These are phyloP conservation scores for Thuja plicata DNA, from an alignment of 83 land plant species.

Conservation along the genomic window DNA sequence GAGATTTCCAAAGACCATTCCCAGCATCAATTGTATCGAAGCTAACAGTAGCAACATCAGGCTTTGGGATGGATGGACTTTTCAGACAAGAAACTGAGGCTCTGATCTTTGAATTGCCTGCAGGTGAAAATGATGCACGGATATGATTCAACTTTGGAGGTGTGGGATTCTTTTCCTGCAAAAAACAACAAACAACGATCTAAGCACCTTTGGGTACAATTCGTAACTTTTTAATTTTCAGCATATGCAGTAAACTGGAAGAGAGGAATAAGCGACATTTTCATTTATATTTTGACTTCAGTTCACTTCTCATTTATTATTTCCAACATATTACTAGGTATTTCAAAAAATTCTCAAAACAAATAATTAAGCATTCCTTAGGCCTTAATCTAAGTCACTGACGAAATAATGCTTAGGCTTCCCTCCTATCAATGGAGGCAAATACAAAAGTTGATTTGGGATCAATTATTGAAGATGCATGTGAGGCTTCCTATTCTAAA, in stretches of 20 bases:
- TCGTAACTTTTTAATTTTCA: neutral
- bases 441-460: neutral
- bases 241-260: neutral
- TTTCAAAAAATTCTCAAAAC: neutral
- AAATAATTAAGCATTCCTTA: neutral
- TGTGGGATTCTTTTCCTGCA: slow-evolving; percentile 16
- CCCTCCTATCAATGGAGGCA: neutral
- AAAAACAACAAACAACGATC: neutral
- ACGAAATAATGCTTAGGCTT: neutral
- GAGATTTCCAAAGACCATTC: slow-evolving; percentile 4
- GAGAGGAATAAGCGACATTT: neutral
- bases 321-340: neutral
- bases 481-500: neutral
- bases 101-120: slow-evolving; percentile 1
- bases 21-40: neutral
- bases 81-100: slow-evolving; percentile 1
- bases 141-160: slow-evolving; percentile 4
- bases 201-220: neutral
- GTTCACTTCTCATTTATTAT: neutral
- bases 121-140: neutral
- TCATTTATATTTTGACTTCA: neutral
- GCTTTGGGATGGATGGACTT: neutral
- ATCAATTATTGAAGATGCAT: neutral
- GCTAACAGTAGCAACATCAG: neutral
- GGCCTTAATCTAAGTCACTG: neutral